A percentile compares a stretch with the other conserved stretches of the same genome.
Conservation (phyloP, 2,329 filamentous ascomycete genomes). For the Ceratocystis destructans region DNA sequence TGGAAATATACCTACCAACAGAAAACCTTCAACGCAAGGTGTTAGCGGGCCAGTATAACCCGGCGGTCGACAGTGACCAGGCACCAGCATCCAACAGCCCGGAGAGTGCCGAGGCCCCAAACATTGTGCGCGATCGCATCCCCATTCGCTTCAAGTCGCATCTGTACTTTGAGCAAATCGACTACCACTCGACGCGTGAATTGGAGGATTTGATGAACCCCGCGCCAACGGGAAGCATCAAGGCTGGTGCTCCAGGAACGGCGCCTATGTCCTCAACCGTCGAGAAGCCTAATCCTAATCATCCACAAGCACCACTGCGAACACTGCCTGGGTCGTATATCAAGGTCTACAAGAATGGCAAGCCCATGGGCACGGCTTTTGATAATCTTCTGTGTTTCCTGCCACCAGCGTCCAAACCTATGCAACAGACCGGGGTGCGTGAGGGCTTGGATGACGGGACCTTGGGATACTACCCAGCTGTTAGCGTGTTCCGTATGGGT, state of each 20-base stretch:
- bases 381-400: conserved; percentile 80
- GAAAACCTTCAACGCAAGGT: conserved; percentile 78
- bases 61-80: conserved; percentile 57
- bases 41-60: conserved; percentile 76
- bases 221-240: conserved; percentile 34
- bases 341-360: conserved; percentile 85
- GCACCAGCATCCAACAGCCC: neutral
- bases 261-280: conserved; percentile 12
- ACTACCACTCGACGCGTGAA: conserved; percentile 76
- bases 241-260: conserved; percentile 30
- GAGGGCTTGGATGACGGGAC: conserved; percentile 88
- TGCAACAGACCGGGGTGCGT: conserved; percentile 55
- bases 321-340: conserved; percentile 78
- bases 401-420: conserved; percentile 70
- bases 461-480: conserved; percentile 87
- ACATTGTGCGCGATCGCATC: conserved; percentile 88
- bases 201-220: conserved; percentile 74
- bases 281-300: conserved; percentile 56
- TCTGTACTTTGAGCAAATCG: conserved; percentile 85
- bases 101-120: conserved; percentile 44
- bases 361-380: conserved; percentile 73
- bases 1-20: conserved; percentile 83
- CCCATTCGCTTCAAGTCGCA: conserved; percentile 89
- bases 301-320: conserved; percentile 59
- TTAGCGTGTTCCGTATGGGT: conserved; percentile 83